Conservation (phyloP, 2,329 filamentous ascomycete species). For the Nothophoma quercina region DNA sequence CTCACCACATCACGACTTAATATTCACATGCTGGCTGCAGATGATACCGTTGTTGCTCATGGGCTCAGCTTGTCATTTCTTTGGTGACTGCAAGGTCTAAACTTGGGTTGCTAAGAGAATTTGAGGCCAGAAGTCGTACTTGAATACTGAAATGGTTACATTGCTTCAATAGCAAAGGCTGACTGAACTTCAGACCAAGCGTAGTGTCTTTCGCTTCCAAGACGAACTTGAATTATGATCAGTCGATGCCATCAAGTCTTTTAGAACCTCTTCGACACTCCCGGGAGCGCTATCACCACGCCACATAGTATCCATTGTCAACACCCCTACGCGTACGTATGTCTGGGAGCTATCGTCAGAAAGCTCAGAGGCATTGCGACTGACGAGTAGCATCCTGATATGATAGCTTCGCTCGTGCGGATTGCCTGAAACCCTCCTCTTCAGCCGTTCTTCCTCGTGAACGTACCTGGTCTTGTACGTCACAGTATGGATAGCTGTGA, state of each 20-base stretch:
- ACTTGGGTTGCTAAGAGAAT: too few relatives aligned
- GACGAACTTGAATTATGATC: background rate
- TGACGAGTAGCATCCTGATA: background rate
- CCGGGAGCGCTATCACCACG: background rate
- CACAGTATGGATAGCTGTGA: background rate
- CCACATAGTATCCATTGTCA: background rate
- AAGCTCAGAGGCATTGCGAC: too few relatives aligned
- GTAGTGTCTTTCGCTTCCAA: slow-evolving; percentile 1
- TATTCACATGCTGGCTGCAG: too few relatives aligned
- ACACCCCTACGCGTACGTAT: background rate
- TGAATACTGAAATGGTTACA: too few relatives aligned
- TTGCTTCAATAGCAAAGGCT: too few relatives aligned
- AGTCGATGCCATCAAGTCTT: background rate
- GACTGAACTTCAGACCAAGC: slow-evolving; percentile 2
- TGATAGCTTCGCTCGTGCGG: slow-evolving; percentile 2
- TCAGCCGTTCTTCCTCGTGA: slow-evolving; percentile 1
- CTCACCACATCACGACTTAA: too few relatives aligned
- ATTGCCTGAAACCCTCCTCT: background rate
- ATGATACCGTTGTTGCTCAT: too few relatives aligned
- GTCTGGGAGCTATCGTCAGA: too few relatives aligned
- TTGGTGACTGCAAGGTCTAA: too few relatives aligned
- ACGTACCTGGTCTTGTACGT: background rate
- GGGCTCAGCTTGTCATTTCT: too few relatives aligned
- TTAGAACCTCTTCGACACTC: background rate
- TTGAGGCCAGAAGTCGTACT: too few relatives aligned